A percentile compares a stretch with the other conserved stretches of the same genome.
Evolutionary conservation across 208 protist species (phyloP).

Genomic region (Leishmania guyanensis): DNA sequence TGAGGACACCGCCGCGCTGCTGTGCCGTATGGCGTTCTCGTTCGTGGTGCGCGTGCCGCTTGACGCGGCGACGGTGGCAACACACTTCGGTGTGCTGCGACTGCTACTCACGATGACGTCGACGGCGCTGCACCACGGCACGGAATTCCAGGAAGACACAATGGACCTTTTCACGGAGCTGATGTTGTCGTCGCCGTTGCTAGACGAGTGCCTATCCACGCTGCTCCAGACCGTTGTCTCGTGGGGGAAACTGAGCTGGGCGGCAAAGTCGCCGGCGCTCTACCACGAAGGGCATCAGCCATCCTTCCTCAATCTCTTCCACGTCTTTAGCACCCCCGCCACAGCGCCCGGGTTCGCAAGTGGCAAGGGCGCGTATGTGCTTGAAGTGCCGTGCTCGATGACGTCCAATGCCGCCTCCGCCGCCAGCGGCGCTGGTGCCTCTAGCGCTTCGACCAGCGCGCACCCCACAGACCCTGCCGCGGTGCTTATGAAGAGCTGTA

Average conservation of each 20-base stretch:
- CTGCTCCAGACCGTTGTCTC: constrained; percentile 53
- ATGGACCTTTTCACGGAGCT: constrained; percentile 83
- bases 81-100: constrained; percentile 53
- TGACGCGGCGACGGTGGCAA: constrained; percentile 35
- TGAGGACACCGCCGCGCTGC: constrained; percentile 24
- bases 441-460: neutral
- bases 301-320: constrained; percentile 43
- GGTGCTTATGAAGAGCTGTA: constrained; percentile 35
- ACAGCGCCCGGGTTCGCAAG: neutral
- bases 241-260: constrained; percentile 46
- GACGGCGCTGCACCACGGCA: constrained; percentile 76
- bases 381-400: constrained; percentile 12
- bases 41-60: constrained; percentile 48
- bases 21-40: constrained; percentile 60
- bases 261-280: constrained; percentile 27
- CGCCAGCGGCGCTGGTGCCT: neutral
- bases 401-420: neutral
- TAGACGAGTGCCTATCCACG: constrained; percentile 38
- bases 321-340: constrained; percentile 27
- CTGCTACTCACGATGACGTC: constrained; percentile 81
- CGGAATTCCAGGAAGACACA: constrained; percentile 39
- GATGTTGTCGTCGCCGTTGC: constrained; percentile 52
- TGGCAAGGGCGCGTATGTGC: constrained; percentile 10
- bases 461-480: constrained; percentile 22
- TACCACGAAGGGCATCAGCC: constrained; percentile 46